Base-by-base conservation (phyloP, 495 filamentous ascomycete genomes). In the Talaromyces trachyspermus region DNA sequence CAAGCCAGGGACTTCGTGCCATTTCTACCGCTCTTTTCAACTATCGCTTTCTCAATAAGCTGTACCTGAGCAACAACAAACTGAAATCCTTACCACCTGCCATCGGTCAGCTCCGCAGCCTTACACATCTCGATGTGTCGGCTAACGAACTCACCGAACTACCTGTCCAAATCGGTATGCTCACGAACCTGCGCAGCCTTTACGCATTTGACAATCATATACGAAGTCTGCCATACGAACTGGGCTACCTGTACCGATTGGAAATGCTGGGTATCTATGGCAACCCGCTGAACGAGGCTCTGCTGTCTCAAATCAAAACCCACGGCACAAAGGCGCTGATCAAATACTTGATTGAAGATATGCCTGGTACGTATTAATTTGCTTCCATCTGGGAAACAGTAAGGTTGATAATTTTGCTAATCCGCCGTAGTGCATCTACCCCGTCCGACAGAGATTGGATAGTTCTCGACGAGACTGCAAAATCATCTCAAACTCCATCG, bases 131-230 rank as follows among this genome's bases (percentile, higher is more conserved):
- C 20, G 89, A 99, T 64, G 73, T 89, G 4, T 96, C 94, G 0
- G 77, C 84, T 60, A 99, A 99, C 57, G 76, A 89, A 14, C 70
- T 99, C 18, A 78, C 72, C 6, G 83, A 86, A 56, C 71, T 99
- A 6, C 92, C 92, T 5, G 80, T 86, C 14, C 91, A 99, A 72
- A 79, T 97, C 43, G 94, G 92, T 53, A 97, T 97, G 89, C 84
- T 95, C 49, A 87, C 88, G 32, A 88, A 85, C 51, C 69, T 99
- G 41, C 83, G 83, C 58, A 77, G 78, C 32, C 74, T 99, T 1
- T 67, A 85, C 17, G 69, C 95, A 2, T 95, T 95, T 59, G 87
- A 96, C 62, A 99, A 99, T 62, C 71, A 84, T 37, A 81, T 99
- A 44, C 78, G 76, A 43, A 80, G 75, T 5, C 74, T 99, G 15